Percentiles rank a stretch among this genome's conserved stretches.
Conservation (phyloP, 345 rosid species). For the Brassica cretica region DNA sequence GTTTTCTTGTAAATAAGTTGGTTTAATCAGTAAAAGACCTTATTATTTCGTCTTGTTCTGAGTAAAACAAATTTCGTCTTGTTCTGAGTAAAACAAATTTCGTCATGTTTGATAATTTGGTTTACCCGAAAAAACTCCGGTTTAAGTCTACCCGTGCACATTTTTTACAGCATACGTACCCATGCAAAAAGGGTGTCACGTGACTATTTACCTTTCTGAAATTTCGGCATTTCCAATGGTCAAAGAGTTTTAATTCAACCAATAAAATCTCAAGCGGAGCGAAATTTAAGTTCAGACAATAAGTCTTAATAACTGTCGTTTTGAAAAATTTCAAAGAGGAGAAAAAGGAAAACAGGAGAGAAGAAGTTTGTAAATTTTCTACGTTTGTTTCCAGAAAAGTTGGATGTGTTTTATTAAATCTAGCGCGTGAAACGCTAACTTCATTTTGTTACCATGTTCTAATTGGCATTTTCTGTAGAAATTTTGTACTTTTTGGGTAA, state of each 20-base stretch:
- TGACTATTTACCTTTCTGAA: slow-evolving; percentile 19
- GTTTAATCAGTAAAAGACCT: neutral
- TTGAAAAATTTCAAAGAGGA: neutral
- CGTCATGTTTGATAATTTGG: neutral
- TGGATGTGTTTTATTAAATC: neutral
- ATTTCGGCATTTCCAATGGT: slow-evolving; percentile 36
- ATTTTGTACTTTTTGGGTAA: slow-evolving; percentile 4
- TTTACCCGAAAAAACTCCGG: neutral
- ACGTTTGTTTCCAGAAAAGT: slow-evolving; percentile 13
- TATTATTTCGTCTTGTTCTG: neutral
- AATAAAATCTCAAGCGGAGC: slow-evolving; percentile 20
- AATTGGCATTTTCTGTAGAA: neutral
- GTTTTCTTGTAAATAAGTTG: neutral
- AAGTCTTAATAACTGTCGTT: neutral
- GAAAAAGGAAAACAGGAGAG: neutral
- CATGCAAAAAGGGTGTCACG: neutral
- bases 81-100: neutral
- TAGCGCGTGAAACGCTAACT: slow-evolving; percentile 8
- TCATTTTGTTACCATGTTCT: slow-evolving; percentile 6
- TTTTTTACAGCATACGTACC: neutral
- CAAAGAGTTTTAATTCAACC: slow-evolving; percentile 24
- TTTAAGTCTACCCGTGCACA: neutral
- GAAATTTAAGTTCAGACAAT: slow-evolving; percentile 35
- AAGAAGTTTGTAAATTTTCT: neutral
- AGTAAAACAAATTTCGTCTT: neutral